These are phyloP conservation scores for Monilinia aucupariae DNA, from an alignment of 2,329 filamentous ascomycete species.

Conservation along the genomic window DNA sequence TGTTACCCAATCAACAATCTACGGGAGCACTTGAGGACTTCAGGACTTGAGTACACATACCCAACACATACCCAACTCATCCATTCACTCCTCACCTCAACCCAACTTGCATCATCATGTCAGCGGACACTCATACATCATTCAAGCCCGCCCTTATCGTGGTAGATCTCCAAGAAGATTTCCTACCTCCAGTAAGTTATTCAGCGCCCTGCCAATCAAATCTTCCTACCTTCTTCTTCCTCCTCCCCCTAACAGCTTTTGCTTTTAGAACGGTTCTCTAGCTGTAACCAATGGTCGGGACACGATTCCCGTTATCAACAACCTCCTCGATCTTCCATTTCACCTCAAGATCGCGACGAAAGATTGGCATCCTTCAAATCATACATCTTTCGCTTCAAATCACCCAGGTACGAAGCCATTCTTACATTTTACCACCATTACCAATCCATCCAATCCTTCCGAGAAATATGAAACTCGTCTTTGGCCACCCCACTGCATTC, in stretches of 20 bases:
- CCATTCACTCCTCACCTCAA: background rate
- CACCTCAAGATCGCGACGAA: constrained; percentile 74
- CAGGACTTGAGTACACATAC: no score
- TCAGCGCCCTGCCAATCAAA: background rate
- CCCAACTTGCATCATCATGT: constrained; percentile 10
- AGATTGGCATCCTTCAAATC: constrained; percentile 79
- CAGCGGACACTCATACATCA: background rate
- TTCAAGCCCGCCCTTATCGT: constrained; percentile 60
- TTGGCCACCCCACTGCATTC: constrained; percentile 90
- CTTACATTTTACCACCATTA: constrained; percentile 56
- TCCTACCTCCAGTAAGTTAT: constrained; percentile 73
- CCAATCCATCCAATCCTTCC: constrained; percentile 57
- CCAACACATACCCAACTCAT: background rate
- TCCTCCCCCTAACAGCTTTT: background rate
- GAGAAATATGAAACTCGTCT: constrained; percentile 64
- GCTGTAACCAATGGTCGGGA: constrained; percentile 69
- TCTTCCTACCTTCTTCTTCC: background rate
- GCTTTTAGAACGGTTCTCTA: constrained; percentile 68
- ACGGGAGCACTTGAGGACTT: no score
- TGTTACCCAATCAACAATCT: background rate
- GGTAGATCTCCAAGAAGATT: constrained; percentile 91
- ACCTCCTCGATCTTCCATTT: constrained; percentile 67
- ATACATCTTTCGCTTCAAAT: constrained; percentile 85
- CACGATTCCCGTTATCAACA: constrained; percentile 67
- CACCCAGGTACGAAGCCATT: constrained; percentile 66